Evolutionary conservation across 192 early-diverging fungal genomes (phyloP).

Genomic region (Backusella tarrabulga): DNA sequence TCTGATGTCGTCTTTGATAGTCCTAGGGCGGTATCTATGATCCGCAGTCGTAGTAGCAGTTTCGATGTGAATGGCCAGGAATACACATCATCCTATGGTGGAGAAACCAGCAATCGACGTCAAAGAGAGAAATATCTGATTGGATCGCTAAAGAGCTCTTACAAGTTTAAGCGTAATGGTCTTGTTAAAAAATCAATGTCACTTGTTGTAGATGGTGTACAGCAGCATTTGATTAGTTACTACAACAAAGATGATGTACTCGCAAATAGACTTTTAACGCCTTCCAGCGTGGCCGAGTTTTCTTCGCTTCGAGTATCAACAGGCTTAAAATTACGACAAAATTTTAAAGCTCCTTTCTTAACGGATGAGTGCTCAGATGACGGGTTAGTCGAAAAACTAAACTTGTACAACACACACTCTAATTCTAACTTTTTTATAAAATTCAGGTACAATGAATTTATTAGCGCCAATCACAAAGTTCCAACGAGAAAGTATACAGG

Average conservation of each 20-base stretch:
- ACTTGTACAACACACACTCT: background rate
- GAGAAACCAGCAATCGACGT: background rate
- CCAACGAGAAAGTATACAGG: background rate
- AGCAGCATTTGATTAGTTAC: conserved; percentile 56
- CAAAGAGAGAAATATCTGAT: conserved; percentile 52
- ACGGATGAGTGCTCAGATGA: conserved; percentile 8
- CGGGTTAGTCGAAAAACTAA: conserved; percentile 2
- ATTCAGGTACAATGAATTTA: background rate
- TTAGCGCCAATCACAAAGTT: background rate
- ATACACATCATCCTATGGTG: background rate
- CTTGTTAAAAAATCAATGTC: conserved; percentile 83
- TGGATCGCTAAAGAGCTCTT: conserved; percentile 52
- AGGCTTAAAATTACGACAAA: conserved; percentile 51
- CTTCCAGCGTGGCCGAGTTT: conserved; percentile 45
- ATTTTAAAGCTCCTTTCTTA: conserved; percentile 50
- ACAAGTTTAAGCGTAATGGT: conserved; percentile 58
- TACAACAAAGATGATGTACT: conserved; percentile 59
- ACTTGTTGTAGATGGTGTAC: conserved; percentile 58
- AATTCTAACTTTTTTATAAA: background rate
- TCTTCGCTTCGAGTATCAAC: conserved; percentile 53
- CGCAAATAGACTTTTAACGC: conserved; percentile 45
- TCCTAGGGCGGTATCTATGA: background rate
- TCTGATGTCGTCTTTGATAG: background rate
- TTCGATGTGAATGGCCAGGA: background rate
- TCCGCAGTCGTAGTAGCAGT: background rate